Conservation (phyloP, 805 yeast genomes). For the Hanseniaspora lindneri region DNA sequence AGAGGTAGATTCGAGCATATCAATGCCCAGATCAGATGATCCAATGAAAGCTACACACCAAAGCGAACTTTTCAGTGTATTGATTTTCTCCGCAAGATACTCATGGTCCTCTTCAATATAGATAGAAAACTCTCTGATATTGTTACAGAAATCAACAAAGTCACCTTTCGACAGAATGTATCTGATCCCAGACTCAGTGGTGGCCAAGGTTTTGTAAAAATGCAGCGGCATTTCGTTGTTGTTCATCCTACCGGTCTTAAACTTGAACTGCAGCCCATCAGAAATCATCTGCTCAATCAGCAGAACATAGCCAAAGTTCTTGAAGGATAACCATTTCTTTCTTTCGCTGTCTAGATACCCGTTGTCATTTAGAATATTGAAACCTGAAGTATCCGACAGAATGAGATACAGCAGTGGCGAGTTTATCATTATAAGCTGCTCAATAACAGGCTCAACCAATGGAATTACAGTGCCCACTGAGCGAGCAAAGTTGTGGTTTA, state of each 20-base stretch:
- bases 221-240: slow-evolving; percentile 40
- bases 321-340: slow-evolving; percentile 48
- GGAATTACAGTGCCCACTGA: background rate
- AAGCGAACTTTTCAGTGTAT: slow-evolving; percentile 55
- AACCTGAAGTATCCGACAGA: slow-evolving; percentile 57
- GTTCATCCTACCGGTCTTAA: slow-evolving; percentile 11
- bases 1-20: slow-evolving; percentile 42
- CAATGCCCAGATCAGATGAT: slow-evolving; percentile 56
- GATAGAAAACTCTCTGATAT: slow-evolving; percentile 28
- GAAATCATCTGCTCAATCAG: slow-evolving; percentile 32
- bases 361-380: slow-evolving; percentile 45
- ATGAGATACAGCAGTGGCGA: slow-evolving; percentile 51
- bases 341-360: slow-evolving; percentile 57
- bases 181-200: slow-evolving; percentile 68
- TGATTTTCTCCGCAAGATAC: slow-evolving; percentile 28
- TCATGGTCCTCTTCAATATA: slow-evolving; percentile 21
- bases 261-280: slow-evolving; percentile 9
- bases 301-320: slow-evolving; percentile 37
- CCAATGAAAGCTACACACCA: slow-evolving; percentile 87
- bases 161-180: slow-evolving; percentile 43
- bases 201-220: slow-evolving; percentile 68
- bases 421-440: slow-evolving; percentile 40
- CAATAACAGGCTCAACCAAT: slow-evolving; percentile 18
- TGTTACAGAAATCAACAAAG: slow-evolving; percentile 32
- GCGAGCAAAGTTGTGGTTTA: slow-evolving; percentile 24